A percentile compares a stretch with the other conserved stretches of the same genome.
Conservation (phyloP, 2,329 filamentous ascomycete species). For the Colletotrichum musae region DNA sequence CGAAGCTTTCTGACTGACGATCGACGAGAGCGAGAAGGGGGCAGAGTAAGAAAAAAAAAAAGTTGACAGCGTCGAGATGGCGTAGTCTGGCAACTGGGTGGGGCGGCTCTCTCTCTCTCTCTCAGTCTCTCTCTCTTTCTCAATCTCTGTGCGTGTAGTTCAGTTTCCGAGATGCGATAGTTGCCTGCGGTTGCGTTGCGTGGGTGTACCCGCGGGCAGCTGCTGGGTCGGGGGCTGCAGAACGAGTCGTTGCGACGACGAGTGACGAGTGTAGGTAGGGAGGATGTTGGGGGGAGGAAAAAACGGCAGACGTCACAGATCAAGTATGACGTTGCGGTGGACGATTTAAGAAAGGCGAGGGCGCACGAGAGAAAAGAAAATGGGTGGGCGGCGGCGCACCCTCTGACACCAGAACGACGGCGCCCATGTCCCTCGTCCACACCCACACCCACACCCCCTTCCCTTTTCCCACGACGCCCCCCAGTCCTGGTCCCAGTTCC, state of each 20-base stretch:
- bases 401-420: slow-evolving; percentile 38
- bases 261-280: slow-evolving; percentile 16
- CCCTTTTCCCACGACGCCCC: slow-evolving; percentile 23
- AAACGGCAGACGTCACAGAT: slow-evolving; percentile 61
- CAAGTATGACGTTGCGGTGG: slow-evolving; percentile 58
- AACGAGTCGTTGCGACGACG: slow-evolving; percentile 31
- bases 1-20: slow-evolving; percentile 32
- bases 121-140: not conserved
- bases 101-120: too few species aligned
- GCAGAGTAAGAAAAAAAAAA: slow-evolving; percentile 10
- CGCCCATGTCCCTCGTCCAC: slow-evolving; percentile 16
- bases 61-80: slow-evolving; percentile 2
- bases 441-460: slow-evolving; percentile 8
- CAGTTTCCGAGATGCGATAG: slow-evolving; percentile 14
- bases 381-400: slow-evolving; percentile 41
- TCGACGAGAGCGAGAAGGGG: slow-evolving; percentile 21
- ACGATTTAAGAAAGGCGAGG: slow-evolving; percentile 45
- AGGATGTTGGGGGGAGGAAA: slow-evolving; percentile 36
- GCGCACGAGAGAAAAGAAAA: slow-evolving; percentile 50
- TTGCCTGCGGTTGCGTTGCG: slow-evolving; percentile 12
- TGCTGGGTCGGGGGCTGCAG: slow-evolving; percentile 35
- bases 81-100: too few species aligned
- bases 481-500: not conserved
- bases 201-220: slow-evolving; percentile 22
- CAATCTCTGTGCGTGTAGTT: slow-evolving; percentile 12